Evolutionary conservation across 352 stramenopile genomes (phyloP).

Genomic region (Pythium utonaiense): DNA sequence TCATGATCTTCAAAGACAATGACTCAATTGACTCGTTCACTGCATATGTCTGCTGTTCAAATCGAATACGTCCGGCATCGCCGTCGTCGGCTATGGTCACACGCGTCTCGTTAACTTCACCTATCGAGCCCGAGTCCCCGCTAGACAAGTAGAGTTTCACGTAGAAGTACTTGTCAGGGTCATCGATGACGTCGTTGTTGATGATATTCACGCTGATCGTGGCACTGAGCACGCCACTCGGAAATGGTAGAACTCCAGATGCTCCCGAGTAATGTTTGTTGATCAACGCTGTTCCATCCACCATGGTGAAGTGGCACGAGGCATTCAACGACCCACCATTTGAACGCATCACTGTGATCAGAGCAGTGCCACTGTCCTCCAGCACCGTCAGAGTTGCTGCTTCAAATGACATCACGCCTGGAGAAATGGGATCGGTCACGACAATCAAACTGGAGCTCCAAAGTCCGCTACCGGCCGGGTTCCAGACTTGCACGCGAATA

Average conservation of each 20-base stretch:
- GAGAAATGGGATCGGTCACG: slow-evolving; percentile 43
- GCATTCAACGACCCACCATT: slow-evolving; percentile 38
- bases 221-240: slow-evolving; percentile 14
- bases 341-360: slow-evolving; percentile 25
- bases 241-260: slow-evolving; percentile 30
- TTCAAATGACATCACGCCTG: slow-evolving; percentile 41
- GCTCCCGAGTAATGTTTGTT: slow-evolving; percentile 26
- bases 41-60: slow-evolving; percentile 23
- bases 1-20: slow-evolving; percentile 24
- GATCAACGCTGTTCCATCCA: slow-evolving; percentile 32
- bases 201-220: slow-evolving; percentile 37
- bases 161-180: slow-evolving; percentile 46
- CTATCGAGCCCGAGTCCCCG: slow-evolving; percentile 30
- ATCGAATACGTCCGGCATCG: slow-evolving; percentile 39
- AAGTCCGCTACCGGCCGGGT: slow-evolving; percentile 13
- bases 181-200: slow-evolving; percentile 47
- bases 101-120: slow-evolving; percentile 11
- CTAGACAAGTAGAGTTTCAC: slow-evolving; percentile 28
- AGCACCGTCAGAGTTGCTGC: slow-evolving; percentile 12
- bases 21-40: slow-evolving; percentile 24
- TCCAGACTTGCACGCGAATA: slow-evolving; percentile 32
- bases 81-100: slow-evolving; percentile 50
- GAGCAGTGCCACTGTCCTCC: slow-evolving; percentile 20
- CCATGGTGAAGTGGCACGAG: slow-evolving; percentile 29
- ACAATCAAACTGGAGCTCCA: slow-evolving; percentile 33